Conservation (phyloP, 257 asterid genomes). For the Solanum paucissectum region DNA sequence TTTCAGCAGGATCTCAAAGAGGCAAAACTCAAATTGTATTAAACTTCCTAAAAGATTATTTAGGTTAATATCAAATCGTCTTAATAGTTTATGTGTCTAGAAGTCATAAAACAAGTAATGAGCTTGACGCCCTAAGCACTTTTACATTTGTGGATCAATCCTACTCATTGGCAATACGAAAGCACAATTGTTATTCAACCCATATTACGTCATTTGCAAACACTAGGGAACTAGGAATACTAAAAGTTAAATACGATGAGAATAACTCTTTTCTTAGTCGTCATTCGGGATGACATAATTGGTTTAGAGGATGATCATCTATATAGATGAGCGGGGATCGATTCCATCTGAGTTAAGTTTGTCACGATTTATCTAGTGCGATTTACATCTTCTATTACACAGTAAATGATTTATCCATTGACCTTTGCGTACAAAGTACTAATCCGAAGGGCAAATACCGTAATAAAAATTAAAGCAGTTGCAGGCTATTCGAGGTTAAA, state of each 20-base stretch:
- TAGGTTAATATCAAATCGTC: not conserved
- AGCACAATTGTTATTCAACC: not conserved
- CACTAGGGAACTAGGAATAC: not conserved
- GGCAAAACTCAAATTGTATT: not conserved
- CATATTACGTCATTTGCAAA: not conserved
- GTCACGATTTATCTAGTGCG: accelerated
- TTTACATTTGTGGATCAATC: not conserved
- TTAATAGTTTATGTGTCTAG: not conserved
- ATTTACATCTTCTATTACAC: no score
- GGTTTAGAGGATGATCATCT: not conserved
- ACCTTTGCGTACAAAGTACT: not conserved
- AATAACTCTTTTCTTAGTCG: not conserved
- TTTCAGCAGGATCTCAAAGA: not conserved
- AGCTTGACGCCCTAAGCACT: not conserved
- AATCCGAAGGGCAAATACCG: no score
- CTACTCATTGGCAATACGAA: no score
- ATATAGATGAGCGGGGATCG: not conserved
- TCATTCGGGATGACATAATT: not conserved
- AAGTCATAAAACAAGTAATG: not conserved
- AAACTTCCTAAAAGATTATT: not conserved
- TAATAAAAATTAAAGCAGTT: no score
- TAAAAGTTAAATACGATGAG: not conserved
- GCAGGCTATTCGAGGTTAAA: not conserved
- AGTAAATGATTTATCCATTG: not conserved
- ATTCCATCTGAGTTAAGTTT: no score